Evolutionary conservation across 306 rosid genomes (phyloP).

Genomic region (Cyamopsis tetragonoloba): DNA sequence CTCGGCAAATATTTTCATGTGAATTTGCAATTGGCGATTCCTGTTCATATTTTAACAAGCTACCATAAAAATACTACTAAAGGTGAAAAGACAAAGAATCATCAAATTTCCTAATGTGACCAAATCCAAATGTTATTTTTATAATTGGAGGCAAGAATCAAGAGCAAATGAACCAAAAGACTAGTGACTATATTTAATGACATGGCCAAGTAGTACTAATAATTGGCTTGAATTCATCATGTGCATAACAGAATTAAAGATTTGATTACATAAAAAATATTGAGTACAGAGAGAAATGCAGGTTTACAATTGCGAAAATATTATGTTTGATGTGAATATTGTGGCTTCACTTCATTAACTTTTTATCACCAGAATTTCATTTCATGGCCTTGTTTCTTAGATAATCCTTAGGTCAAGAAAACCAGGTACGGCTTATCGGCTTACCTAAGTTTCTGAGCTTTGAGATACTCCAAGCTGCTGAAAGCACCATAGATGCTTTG

Average conservation of each 20-base stretch:
- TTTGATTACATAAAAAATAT: neutral
- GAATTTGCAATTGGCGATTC: conserved; percentile 84
- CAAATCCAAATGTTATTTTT: neutral
- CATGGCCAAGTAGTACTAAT: neutral
- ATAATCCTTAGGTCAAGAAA: neutral
- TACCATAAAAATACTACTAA: neutral
- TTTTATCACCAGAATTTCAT: neutral
- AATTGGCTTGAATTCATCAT: neutral
- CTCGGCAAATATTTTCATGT: conserved; percentile 57
- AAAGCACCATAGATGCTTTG: conserved; percentile 74
- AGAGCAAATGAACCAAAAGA: too few relatives aligned
- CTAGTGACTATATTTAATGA: too few relatives aligned
- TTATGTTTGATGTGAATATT: neutral
- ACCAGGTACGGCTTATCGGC: neutral
- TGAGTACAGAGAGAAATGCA: neutral
- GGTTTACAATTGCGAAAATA: neutral
- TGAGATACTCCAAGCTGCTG: conserved; percentile 74
- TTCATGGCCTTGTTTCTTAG: neutral
- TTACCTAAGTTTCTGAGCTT: conserved; percentile 87
- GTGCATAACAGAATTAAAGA: neutral
- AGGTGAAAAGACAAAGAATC: neutral
- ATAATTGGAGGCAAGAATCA: too few relatives aligned
- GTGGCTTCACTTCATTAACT: neutral
- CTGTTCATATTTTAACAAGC: conserved; percentile 37
- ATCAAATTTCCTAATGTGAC: neutral